These are phyloP conservation scores for Aureobasidium sp. DNA, from an alignment of 2,329 filamentous ascomycete genomes.

Conservation along the genomic window DNA sequence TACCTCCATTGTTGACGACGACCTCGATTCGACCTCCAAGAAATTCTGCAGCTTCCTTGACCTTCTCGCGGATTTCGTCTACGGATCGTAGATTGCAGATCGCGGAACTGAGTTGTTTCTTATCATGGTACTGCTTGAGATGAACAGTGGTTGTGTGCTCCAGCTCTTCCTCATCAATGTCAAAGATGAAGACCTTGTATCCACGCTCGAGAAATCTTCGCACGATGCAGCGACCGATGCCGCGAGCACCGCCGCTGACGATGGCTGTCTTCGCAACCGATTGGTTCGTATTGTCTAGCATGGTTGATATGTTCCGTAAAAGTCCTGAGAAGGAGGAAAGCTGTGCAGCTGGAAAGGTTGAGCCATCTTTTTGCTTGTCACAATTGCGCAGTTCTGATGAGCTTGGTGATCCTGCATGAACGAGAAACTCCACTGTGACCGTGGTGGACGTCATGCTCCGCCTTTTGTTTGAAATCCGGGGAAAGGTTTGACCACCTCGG, in stretches of 20 bases:
- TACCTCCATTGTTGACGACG: constrained; percentile 34
- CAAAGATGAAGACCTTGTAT: constrained; percentile 32
- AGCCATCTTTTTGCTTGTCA: background rate
- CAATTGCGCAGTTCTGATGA: background rate
- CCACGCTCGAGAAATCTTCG: constrained; percentile 28
- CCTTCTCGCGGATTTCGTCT: constrained; percentile 23
- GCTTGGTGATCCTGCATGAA: background rate
- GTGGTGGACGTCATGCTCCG: background rate
- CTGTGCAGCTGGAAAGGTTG: background rate
- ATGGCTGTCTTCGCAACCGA: constrained; percentile 13
- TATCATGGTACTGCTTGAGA: constrained; percentile 19
- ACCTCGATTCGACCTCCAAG: constrained; percentile 28
- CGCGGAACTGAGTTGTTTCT: constrained; percentile 14
- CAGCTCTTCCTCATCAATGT: constrained; percentile 30
- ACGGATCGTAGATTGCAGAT: constrained; percentile 26
- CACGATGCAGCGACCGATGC: constrained; percentile 26
- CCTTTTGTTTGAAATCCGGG: background rate
- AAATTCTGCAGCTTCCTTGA: constrained; percentile 24
- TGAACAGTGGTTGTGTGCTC: constrained; percentile 24
- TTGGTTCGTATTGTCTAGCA: background rate
- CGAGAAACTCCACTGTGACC: background rate
- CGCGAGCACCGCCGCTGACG: constrained; percentile 25
- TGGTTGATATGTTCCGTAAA: background rate
- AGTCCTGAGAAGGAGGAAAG: no score
- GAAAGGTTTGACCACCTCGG: no score